Percentiles rank a stretch among this genome's conserved stretches.
Conservation (phyloP, 2,329 filamentous ascomycete species). For the Phyllosticta citrichinensis region DNA sequence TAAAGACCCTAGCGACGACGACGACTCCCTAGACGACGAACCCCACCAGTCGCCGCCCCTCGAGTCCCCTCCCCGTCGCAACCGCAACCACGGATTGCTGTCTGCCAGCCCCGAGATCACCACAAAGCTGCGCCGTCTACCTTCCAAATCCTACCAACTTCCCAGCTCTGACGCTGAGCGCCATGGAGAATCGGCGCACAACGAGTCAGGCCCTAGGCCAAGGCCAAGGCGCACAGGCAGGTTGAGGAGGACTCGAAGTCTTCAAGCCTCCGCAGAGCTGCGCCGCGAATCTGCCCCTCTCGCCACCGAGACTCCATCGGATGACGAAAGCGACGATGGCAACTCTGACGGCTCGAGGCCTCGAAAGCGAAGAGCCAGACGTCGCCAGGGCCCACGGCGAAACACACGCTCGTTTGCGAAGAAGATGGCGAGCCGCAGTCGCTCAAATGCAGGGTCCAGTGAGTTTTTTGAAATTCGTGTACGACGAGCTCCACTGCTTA, state of each 20-base stretch:
- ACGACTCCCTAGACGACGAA: constrained; percentile 6
- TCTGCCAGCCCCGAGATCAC: constrained; percentile 5
- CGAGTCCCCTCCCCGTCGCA: not conserved
- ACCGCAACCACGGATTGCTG: constrained; percentile 4
- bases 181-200: not conserved
- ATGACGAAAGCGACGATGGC: constrained; percentile 1
- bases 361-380: not conserved
- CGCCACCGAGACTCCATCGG: not conserved
- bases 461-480: not conserved
- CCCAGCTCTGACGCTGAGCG: constrained; percentile 5
- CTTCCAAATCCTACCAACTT: constrained; percentile 7
- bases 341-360: not conserved
- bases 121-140: constrained; percentile 7
- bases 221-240: constrained; percentile 4
- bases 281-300: constrained; percentile 5
- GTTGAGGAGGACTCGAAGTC: not conserved
- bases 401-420: not conserved
- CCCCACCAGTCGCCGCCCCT: not conserved
- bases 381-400: not conserved
- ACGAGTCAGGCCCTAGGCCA: constrained; percentile 1
- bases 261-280: not conserved
- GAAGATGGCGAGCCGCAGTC: not conserved
- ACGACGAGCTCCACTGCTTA: constrained; percentile 1
- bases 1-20: constrained; percentile 24
- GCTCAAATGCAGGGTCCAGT: not conserved